A percentile compares a stretch with the other conserved stretches of the same genome.
These are phyloP conservation scores for Penicillium capsulatum DNA, from an alignment of 2,329 filamentous ascomycete genomes.

Conservation along the genomic window DNA sequence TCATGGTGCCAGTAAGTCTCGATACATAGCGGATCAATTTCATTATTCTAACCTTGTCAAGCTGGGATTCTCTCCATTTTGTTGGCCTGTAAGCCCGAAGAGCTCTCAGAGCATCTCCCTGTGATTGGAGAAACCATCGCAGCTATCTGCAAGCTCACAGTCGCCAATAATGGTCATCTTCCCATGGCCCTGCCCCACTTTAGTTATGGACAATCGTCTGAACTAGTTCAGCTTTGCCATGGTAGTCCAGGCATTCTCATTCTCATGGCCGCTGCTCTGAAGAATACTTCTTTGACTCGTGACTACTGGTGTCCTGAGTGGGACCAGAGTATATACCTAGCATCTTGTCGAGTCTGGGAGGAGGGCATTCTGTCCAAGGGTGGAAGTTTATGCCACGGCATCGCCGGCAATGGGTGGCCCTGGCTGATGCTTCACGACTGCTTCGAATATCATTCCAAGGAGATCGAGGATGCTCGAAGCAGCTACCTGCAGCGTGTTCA, in stretches of 20 bases:
- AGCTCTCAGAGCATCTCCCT: slow-evolving; percentile 29
- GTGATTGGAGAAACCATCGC: slow-evolving; percentile 37
- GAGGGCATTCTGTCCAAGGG: slow-evolving; percentile 42
- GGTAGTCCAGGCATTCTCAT: slow-evolving; percentile 38
- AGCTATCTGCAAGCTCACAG: slow-evolving; percentile 34
- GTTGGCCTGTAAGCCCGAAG: slow-evolving; percentile 32
- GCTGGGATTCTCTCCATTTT: slow-evolving; percentile 38
- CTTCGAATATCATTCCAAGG: slow-evolving; percentile 31
- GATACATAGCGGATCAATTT: background rate
- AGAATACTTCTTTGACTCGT: slow-evolving; percentile 23
- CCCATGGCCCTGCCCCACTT: slow-evolving; percentile 35
- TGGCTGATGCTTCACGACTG: slow-evolving; percentile 35
- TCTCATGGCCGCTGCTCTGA: slow-evolving; percentile 33
- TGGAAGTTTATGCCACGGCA: slow-evolving; percentile 41
- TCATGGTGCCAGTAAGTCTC: slow-evolving; percentile 28
- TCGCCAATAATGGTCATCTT: slow-evolving; percentile 36
- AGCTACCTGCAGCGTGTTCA: slow-evolving; percentile 19
- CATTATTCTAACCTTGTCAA: slow-evolving; percentile 6
- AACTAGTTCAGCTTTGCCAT: slow-evolving; percentile 42
- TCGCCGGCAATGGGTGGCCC: slow-evolving; percentile 42
- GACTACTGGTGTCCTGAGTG: slow-evolving; percentile 38
- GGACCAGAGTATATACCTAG: slow-evolving; percentile 34
- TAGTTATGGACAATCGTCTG: slow-evolving; percentile 21
- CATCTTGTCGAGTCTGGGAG: slow-evolving; percentile 38
- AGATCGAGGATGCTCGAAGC: slow-evolving; percentile 20